Conservation (phyloP, 2,329 filamentous ascomycete genomes). For the Fusarium napiforme region DNA sequence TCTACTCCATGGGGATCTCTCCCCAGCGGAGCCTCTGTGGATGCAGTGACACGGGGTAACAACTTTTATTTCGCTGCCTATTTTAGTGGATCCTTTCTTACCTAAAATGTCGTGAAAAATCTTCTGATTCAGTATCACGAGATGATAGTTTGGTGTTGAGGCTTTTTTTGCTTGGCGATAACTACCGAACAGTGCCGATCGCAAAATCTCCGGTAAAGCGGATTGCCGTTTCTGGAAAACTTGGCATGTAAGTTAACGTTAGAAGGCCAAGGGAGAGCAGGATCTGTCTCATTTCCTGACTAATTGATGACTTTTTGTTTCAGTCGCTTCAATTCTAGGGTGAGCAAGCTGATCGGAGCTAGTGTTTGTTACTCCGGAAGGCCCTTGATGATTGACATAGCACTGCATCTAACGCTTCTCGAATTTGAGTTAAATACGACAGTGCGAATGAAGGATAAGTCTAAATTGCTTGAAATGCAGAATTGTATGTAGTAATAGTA, state of each 20-base stretch:
- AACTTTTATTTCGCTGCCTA: constrained; percentile 25
- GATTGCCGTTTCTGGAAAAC: neutral
- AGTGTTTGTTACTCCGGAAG: neutral
- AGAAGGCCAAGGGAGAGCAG: neutral
- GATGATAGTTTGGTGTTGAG: neutral
- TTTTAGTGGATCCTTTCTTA: neutral
- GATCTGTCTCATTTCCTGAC: neutral
- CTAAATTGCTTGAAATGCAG: too few relatives aligned
- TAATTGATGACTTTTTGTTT: neutral
- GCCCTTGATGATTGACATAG: too few relatives aligned
- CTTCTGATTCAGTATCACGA: constrained; percentile 2
- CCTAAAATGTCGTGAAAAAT: neutral
- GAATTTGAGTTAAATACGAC: too few relatives aligned
- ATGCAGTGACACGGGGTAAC: constrained; percentile 2
- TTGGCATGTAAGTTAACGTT: neutral
- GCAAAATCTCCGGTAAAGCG: neutral
- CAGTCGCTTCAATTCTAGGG: neutral
- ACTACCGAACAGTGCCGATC: neutral
- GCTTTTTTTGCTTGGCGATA: neutral
- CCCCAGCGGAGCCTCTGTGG: constrained; percentile 1
- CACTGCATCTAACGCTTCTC: too few relatives aligned
- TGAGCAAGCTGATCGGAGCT: neutral
- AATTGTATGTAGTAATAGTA: rapidly evolving
- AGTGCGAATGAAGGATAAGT: rapidly evolving
- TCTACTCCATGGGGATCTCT: constrained; percentile 20